Conservation (phyloP, 345 rosid genomes). For the Camelina laxa region DNA sequence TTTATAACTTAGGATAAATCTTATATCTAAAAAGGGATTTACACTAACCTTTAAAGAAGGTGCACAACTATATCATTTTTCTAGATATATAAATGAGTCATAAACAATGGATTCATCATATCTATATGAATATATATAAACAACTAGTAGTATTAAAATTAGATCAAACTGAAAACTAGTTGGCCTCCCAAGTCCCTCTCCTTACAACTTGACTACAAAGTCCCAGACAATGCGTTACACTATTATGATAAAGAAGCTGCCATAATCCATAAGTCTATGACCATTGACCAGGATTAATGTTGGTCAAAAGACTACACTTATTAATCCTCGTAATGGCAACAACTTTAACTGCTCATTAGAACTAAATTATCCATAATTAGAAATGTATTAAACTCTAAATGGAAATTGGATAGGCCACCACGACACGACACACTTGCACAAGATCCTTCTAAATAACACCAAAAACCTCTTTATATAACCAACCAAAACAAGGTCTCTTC, state of each 20-base stretch:
- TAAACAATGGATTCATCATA: too few relatives aligned
- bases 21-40: too few relatives aligned
- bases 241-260: not conserved
- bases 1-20: not conserved
- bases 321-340: not conserved
- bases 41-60: too few relatives aligned
- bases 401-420: slow-evolving; percentile 30
- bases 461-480: slow-evolving; percentile 25
- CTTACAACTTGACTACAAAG: too few relatives aligned
- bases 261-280: not conserved
- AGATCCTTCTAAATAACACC: slow-evolving; percentile 25
- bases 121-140: too few relatives aligned
- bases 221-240: too few relatives aligned
- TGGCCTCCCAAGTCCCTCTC: too few relatives aligned
- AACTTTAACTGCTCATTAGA: not conserved
- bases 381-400: not conserved
- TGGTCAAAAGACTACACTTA: not conserved
- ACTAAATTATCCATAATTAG: slow-evolving; percentile 12
- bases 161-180: too few relatives aligned
- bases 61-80: too few relatives aligned
- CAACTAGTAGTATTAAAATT: too few relatives aligned
- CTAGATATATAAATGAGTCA: too few relatives aligned
- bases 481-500: slow-evolving; percentile 6
- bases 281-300: slow-evolving; percentile 8
- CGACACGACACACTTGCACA: slow-evolving; percentile 31